phyloP scores from a whole-genome alignment of 2,329 filamentous ascomycete genomes.

The Metarhizium brunneum region DNA sequence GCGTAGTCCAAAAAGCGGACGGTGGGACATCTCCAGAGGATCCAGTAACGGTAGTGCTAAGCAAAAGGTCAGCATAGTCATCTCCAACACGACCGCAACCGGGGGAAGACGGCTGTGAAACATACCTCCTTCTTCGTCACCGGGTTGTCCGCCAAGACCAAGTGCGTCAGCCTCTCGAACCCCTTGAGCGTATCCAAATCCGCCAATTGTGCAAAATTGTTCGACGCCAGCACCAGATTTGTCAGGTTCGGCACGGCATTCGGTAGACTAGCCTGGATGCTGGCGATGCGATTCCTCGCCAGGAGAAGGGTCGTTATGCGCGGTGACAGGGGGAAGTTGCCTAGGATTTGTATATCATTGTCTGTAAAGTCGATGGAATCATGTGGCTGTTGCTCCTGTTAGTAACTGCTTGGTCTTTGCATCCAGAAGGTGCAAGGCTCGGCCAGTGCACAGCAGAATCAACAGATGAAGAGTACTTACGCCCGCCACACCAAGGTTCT shows the following conservation, averaged over 20 bases:
- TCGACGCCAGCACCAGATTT: slow-evolving; percentile 74
- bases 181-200: slow-evolving; percentile 74
- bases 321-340: slow-evolving; percentile 87
- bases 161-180: slow-evolving; percentile 64
- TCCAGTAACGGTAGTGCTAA: slow-evolving; percentile 85
- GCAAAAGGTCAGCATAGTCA: background rate
- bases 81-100: background rate
- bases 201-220: slow-evolving; percentile 73
- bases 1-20: slow-evolving; percentile 88
- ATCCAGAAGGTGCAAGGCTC: background rate
- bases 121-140: slow-evolving; percentile 85
- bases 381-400: slow-evolving; percentile 55
- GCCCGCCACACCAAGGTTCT: slow-evolving; percentile 92
- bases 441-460: no score
- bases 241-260: slow-evolving; percentile 72
- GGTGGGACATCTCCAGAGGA: slow-evolving; percentile 76
- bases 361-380: slow-evolving; percentile 98
- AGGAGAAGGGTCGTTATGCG: slow-evolving; percentile 81
- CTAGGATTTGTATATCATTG: slow-evolving; percentile 85
- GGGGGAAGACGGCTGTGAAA: slow-evolving; percentile 8
- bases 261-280: slow-evolving; percentile 67
- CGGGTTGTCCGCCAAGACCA: slow-evolving; percentile 79
- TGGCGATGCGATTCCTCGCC: slow-evolving; percentile 77
- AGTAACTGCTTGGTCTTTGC: background rate
- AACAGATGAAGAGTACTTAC: slow-evolving; percentile 34